These are phyloP conservation scores for Oenanthe javanica DNA, from an alignment of 140 eudicot genomes.

Conservation along the genomic window DNA sequence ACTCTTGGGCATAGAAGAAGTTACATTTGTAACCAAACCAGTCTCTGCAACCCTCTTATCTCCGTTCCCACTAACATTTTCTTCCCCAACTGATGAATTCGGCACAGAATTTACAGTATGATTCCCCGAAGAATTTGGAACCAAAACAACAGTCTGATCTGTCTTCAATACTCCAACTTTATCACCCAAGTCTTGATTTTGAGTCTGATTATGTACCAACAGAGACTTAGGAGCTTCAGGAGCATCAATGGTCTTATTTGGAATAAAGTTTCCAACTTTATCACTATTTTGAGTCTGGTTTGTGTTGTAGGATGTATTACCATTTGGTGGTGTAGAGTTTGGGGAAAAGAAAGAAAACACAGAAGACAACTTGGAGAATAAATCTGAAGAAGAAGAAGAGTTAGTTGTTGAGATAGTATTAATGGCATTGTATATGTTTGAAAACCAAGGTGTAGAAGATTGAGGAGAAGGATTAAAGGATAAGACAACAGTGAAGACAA, in stretches of 20 bases:
- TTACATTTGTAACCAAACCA: no score
- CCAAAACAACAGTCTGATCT: not conserved
- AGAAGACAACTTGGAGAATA: conserved; percentile 53
- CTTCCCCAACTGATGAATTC: conserved; percentile 7
- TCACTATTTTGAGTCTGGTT: conserved; percentile 23
- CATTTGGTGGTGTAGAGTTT: conserved; percentile 25
- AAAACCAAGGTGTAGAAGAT: conserved; percentile 66
- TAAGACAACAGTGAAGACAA: conserved; percentile 50
- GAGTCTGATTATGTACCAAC: conserved; percentile 27
- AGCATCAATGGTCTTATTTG: not conserved
- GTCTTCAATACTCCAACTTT: conserved; percentile 19
- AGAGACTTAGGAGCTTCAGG: not conserved
- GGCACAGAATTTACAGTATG: not conserved
- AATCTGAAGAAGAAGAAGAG: conserved; percentile 8
- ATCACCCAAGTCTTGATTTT: conserved; percentile 15
- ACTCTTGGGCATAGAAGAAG: conserved; percentile 9
- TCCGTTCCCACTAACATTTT: not conserved
- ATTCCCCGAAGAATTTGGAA: not conserved
- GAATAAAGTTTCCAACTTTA: conserved; percentile 18
- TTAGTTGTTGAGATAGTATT: conserved; percentile 1
- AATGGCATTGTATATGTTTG: conserved; percentile 28
- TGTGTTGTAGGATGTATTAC: conserved; percentile 17
- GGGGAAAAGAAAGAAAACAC: conserved; percentile 38
- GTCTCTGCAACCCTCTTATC: no score
- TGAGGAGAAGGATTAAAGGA: conserved; percentile 59